Percentiles rank a stretch among this genome's conserved stretches.
Evolutionary conservation across 1,139 yeast genomes (phyloP).

Genomic region (Taphrina sp.): DNA sequence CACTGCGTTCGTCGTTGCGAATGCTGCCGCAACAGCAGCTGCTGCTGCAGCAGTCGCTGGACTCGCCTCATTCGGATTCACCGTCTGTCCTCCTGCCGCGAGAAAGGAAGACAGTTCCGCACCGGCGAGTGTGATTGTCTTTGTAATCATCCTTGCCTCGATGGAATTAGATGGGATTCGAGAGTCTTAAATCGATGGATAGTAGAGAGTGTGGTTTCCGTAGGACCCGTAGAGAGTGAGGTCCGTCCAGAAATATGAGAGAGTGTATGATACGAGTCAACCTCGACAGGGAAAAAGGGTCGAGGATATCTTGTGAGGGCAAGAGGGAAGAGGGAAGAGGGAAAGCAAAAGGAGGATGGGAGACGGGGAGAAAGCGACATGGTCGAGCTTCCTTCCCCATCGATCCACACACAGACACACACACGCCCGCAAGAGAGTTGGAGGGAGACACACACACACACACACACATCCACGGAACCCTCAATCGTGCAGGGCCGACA

Average conservation of each 20-base stretch:
- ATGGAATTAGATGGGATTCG: background rate
- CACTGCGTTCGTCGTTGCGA: constrained; percentile 5
- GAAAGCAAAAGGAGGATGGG: too few relatives aligned
- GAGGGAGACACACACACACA: too few relatives aligned
- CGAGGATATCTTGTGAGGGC: too few relatives aligned
- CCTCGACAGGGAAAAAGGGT: too few relatives aligned
- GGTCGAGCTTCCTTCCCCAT: too few relatives aligned
- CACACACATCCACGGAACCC: too few relatives aligned
- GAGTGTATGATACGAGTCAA: background rate
- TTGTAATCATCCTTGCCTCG: constrained; percentile 10
- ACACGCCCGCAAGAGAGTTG: too few relatives aligned
- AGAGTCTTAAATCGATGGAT: background rate
- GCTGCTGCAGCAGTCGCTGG: constrained; percentile 1
- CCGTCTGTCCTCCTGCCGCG: constrained; percentile 30
- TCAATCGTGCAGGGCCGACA: too few relatives aligned
- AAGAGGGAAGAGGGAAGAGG: too few relatives aligned
- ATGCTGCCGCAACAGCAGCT: background rate
- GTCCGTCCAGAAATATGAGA: background rate
- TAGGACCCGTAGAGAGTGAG: constrained; percentile 32
- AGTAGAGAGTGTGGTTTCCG: constrained; percentile 16
- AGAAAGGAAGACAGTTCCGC: constrained; percentile 26
- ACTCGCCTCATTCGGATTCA: constrained; percentile 16
- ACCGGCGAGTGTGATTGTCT: constrained; percentile 27
- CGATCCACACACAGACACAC: too few relatives aligned
- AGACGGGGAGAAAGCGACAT: too few relatives aligned